A percentile compares a stretch with the other conserved stretches of the same genome.
phyloP scores from a whole-genome alignment of 2,329 filamentous ascomycete species.

The Periconia macrospinosa region DNA sequence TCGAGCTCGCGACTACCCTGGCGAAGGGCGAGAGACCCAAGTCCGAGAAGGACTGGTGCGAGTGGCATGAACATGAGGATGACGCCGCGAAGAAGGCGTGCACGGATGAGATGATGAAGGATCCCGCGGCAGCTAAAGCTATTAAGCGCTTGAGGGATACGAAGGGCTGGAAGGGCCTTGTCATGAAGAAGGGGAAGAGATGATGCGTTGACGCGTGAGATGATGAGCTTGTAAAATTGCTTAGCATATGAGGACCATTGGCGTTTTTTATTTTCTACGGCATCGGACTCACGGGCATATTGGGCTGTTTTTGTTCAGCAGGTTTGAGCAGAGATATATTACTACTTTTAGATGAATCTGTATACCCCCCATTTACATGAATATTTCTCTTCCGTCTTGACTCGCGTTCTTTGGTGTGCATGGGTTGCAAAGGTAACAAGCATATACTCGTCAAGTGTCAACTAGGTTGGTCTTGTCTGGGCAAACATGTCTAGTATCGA shows the following conservation, averaged over 20 bases:
- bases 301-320: background rate
- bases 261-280: background rate
- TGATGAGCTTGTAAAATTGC: background rate
- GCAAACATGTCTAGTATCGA: too few species aligned
- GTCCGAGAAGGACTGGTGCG: conserved; percentile 41
- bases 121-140: conserved; percentile 32
- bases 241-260: background rate
- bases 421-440: too few species aligned
- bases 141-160: conserved; percentile 36
- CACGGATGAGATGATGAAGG: conserved; percentile 33
- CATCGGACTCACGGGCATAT: background rate
- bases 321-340: background rate
- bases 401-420: too few species aligned
- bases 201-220: conserved; percentile 7
- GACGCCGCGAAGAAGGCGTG: conserved; percentile 38
- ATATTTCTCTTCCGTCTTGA: too few species aligned
- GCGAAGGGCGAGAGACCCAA: conserved; percentile 38
- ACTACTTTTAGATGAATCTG: background rate
- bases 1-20: conserved; percentile 36
- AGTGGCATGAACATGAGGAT: conserved; percentile 39
- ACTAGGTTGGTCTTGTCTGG: too few species aligned
- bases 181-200: conserved; percentile 41
- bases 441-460: too few species aligned
- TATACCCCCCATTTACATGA: background rate
- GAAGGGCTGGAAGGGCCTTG: conserved; percentile 40